Conservation (phyloP, 495 filamentous ascomycete genomes). For the Penicillium paradoxum region DNA sequence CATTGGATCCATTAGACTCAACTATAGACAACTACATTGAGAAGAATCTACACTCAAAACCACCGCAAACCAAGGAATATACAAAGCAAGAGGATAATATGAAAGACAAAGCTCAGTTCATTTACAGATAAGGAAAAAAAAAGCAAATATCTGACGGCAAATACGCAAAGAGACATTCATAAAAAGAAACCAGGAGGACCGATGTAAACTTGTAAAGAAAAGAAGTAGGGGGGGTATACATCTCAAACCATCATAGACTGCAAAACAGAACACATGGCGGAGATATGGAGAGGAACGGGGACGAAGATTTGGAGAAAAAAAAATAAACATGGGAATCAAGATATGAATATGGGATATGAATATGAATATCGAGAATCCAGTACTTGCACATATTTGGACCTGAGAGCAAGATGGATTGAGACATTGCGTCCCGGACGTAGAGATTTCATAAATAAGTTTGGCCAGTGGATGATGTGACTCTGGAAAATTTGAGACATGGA, state of each 20-base stretch:
- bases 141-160: constrained; percentile 2
- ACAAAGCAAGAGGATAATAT: background rate
- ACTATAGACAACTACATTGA: no score
- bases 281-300: constrained; percentile 5
- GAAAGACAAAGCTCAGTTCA: background rate
- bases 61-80: background rate
- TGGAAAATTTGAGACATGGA: constrained; percentile 1
- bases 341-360: constrained; percentile 10
- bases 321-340: constrained; percentile 6
- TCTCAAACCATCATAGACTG: constrained; percentile 25
- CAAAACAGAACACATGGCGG: constrained; percentile 1
- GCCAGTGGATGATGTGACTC: background rate
- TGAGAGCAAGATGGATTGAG: background rate
- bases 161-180: constrained; percentile 2
- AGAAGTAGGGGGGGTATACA: constrained; percentile 34
- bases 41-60: no score
- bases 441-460: background rate
- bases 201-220: constrained; percentile 10
- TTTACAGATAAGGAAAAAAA: constrained; percentile 3
- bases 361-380: constrained; percentile 10
- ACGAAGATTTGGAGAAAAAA: background rate
- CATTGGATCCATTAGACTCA: no score
- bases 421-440: background rate
- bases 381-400: background rate
- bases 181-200: background rate